phyloP scores from a whole-genome alignment of 345 rosid genomes.

The Jatropha curcas region DNA sequence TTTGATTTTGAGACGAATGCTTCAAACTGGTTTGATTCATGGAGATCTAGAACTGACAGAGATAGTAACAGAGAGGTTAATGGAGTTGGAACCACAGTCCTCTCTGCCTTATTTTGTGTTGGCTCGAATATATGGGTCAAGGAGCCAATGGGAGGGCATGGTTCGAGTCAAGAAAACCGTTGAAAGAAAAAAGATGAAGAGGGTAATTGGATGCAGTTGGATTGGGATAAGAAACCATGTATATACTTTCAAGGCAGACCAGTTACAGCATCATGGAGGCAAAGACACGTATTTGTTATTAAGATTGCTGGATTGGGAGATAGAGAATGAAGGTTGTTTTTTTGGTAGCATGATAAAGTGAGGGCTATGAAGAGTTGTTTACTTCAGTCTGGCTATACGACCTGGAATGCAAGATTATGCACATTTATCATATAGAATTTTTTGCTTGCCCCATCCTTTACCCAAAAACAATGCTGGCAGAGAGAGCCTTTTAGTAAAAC shows the following conservation, averaged over 20 bases:
- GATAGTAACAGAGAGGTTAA: constrained; percentile 47
- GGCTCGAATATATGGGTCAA: constrained; percentile 50
- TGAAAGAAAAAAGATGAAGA: constrained; percentile 35
- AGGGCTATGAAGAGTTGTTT: too few relatives aligned
- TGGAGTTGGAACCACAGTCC: constrained; percentile 43
- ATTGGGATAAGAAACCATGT: constrained; percentile 44
- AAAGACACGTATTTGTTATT: constrained; percentile 37
- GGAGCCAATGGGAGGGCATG: constrained; percentile 63
- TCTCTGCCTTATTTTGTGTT: constrained; percentile 48
- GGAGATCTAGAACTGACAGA: constrained; percentile 45
- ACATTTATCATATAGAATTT: too few relatives aligned
- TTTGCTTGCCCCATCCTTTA: too few relatives aligned
- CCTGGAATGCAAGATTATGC: too few relatives aligned
- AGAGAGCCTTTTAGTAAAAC: too few relatives aligned
- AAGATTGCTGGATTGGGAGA: constrained; percentile 49
- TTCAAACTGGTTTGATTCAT: constrained; percentile 32
- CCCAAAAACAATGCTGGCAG: too few relatives aligned
- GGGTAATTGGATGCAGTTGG: constrained; percentile 53
- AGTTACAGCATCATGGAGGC: constrained; percentile 55
- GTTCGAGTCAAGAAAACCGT: constrained; percentile 48
- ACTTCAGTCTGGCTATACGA: too few relatives aligned
- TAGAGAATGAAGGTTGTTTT: constrained; percentile 21
- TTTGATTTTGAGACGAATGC: constrained; percentile 47
- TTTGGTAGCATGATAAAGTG: too few relatives aligned
- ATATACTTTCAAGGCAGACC: constrained; percentile 44